These are phyloP conservation scores for Sanguinoderma infundibulare DNA, from an alignment of 1,284 basidiomycete species.

Conservation along the genomic window DNA sequence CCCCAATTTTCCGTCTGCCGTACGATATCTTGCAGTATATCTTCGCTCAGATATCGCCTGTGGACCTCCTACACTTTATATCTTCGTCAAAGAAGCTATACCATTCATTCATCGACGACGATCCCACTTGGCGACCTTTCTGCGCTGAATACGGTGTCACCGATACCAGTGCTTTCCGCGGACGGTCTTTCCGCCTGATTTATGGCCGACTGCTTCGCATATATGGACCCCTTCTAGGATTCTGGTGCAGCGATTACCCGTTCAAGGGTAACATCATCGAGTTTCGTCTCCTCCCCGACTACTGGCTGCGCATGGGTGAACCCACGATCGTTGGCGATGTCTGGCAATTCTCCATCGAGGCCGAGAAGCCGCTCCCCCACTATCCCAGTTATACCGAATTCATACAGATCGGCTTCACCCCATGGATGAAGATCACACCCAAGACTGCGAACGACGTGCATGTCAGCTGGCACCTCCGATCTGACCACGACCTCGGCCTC, in stretches of 20 bases:
- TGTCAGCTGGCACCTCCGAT: conserved; percentile 22
- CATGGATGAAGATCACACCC: conserved; percentile 8
- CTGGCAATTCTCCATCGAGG: conserved; percentile 20
- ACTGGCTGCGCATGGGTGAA: conserved; percentile 12
- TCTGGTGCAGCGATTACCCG: conserved; percentile 32
- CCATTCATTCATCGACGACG: conserved; percentile 20
- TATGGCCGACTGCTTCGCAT: conserved; percentile 26
- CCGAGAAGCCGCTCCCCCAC: neutral
- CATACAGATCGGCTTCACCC: conserved; percentile 24
- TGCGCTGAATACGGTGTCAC: conserved; percentile 23
- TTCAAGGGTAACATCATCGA: conserved; percentile 29
- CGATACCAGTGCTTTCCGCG: conserved; percentile 11
- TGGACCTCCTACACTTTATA: conserved; percentile 23
- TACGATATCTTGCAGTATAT: conserved; percentile 28
- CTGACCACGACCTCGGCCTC: conserved; percentile 14
- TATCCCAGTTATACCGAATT: conserved; percentile 23
- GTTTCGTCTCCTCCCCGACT: conserved; percentile 23
- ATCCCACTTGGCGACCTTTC: conserved; percentile 26
- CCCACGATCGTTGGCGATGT: conserved; percentile 27
- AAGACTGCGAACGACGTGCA: conserved; percentile 16
- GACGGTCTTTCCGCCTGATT: conserved; percentile 24
- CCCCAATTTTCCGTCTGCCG: conserved; percentile 19
- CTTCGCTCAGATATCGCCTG: conserved; percentile 16
- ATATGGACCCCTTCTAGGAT: conserved; percentile 27
- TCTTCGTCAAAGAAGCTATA: conserved; percentile 19